Conservation (phyloP, 2,329 filamentous ascomycete species). For the Helotiales sp. region DNA sequence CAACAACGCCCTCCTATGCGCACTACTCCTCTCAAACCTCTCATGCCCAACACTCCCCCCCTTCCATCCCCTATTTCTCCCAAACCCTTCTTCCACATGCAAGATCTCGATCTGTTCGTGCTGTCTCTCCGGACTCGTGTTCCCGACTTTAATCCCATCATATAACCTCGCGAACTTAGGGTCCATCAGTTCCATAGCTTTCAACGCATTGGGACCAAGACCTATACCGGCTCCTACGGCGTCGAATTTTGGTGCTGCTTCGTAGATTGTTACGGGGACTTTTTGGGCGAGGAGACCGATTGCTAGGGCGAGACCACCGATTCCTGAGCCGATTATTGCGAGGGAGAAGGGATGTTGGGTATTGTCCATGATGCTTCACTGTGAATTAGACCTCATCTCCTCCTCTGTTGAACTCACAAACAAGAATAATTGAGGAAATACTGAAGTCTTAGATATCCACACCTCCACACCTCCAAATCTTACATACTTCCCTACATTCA, state of each 20-base stretch:
- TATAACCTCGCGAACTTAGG: slow-evolving; percentile 39
- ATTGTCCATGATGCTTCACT: background rate
- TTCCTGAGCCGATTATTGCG: slow-evolving; percentile 24
- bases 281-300: slow-evolving; percentile 22
- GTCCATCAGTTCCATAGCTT: slow-evolving; percentile 44
- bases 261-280: slow-evolving; percentile 19
- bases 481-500: no score
- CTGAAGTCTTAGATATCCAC: no score
- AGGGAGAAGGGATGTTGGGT: slow-evolving; percentile 2
- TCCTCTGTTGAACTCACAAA: no score
- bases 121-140: slow-evolving; percentile 38
- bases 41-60: slow-evolving; percentile 39
- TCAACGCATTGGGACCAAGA: slow-evolving; percentile 42
- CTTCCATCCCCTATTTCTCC: slow-evolving; percentile 39
- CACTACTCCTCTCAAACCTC: slow-evolving; percentile 41
- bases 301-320: slow-evolving; percentile 23
- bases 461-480: no score
- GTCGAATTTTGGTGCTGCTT: slow-evolving; percentile 21
- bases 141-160: slow-evolving; percentile 40
- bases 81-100: slow-evolving; percentile 41
- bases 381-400: background rate
- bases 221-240: slow-evolving; percentile 36
- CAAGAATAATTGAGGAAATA: no score
- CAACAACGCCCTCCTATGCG: slow-evolving; percentile 43
- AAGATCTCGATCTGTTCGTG: slow-evolving; percentile 44